Conservation (phyloP, 2,329 filamentous ascomycete species). For the Fusarium avenaceum region DNA sequence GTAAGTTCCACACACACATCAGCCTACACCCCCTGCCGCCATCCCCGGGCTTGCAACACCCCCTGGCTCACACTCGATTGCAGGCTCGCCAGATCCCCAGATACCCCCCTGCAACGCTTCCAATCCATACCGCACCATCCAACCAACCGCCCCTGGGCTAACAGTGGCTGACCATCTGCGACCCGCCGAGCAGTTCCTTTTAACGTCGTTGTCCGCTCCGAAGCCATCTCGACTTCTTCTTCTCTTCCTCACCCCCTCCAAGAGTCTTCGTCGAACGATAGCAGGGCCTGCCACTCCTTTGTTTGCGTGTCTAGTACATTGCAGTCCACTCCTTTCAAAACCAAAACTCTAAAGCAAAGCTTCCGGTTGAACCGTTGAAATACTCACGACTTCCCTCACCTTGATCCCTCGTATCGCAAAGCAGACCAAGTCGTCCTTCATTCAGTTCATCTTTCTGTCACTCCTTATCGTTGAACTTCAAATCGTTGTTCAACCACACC, state of each 20-base stretch:
- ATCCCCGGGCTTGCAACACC: slow-evolving; percentile 13
- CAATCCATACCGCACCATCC: slow-evolving; percentile 43
- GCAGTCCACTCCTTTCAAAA: slow-evolving; percentile 53
- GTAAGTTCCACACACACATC: slow-evolving; percentile 12
- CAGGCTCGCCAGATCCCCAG: slow-evolving; percentile 41
- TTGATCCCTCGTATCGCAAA: slow-evolving; percentile 32
- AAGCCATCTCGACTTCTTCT: slow-evolving; percentile 40
- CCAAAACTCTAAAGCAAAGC: slow-evolving; percentile 43
- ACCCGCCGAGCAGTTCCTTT: slow-evolving; percentile 48
- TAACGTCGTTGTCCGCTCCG: slow-evolving; percentile 48
- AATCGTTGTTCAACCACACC: slow-evolving; percentile 44
- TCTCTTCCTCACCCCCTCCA: slow-evolving; percentile 47
- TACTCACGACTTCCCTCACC: slow-evolving; percentile 42
- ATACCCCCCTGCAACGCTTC: slow-evolving; percentile 40
- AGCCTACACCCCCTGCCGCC: slow-evolving; percentile 10
- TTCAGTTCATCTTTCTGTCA: slow-evolving; percentile 47
- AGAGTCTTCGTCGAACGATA: slow-evolving; percentile 49
- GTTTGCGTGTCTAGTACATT: slow-evolving; percentile 52
- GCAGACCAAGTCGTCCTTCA: slow-evolving; percentile 42
- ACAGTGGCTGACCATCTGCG: slow-evolving; percentile 42
- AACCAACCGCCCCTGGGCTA: slow-evolving; percentile 42
- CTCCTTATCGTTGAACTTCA: slow-evolving; percentile 44
- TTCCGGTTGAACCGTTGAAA: slow-evolving; percentile 51
- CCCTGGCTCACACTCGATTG: slow-evolving; percentile 36
- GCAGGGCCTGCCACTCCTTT: slow-evolving; percentile 48